phyloP scores from a whole-genome alignment of 768 basidiomycete species.

The Russula lepida region DNA sequence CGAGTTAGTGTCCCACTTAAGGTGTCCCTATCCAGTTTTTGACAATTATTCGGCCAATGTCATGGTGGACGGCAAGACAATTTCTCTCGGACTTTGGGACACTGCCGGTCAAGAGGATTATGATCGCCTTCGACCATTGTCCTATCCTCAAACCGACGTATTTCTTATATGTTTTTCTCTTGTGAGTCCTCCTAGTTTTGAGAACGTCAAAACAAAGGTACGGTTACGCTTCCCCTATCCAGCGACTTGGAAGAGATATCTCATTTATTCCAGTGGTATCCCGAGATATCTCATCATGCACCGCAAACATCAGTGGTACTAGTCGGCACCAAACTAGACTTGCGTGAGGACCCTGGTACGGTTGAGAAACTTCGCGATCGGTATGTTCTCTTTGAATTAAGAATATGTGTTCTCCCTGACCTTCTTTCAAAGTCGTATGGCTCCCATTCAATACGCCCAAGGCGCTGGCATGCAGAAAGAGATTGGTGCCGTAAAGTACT shows the following conservation, averaged over 20 bases:
- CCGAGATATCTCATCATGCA: slow-evolving; percentile 96
- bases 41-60: slow-evolving; percentile 99
- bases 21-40: slow-evolving; percentile 54
- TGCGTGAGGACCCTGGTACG: slow-evolving; percentile 90
- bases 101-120: slow-evolving; percentile 99
- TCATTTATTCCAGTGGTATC: slow-evolving; percentile 63
- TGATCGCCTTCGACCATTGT: slow-evolving; percentile 92
- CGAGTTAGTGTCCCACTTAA: slow-evolving; percentile 1
- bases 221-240: background rate
- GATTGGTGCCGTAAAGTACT: slow-evolving; percentile 91
- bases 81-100: slow-evolving; percentile 98
- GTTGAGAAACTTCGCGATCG: slow-evolving; percentile 91
- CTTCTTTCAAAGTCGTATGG: slow-evolving; percentile 64
- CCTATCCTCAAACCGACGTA: slow-evolving; percentile 98
- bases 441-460: slow-evolving; percentile 86
- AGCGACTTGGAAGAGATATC: background rate
- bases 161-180: slow-evolving; percentile 99
- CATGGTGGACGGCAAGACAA: slow-evolving; percentile 98
- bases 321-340: slow-evolving; percentile 94
- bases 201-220: slow-evolving; percentile 97
- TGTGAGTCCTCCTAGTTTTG: slow-evolving; percentile 95
- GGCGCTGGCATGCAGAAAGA: slow-evolving; percentile 89
- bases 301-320: slow-evolving; percentile 89
- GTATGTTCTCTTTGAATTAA: slow-evolving; percentile 31
- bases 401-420: slow-evolving; percentile 1